Conservation (phyloP, 1,139 yeast species). For the Geotrichum citri-aurantii region DNA sequence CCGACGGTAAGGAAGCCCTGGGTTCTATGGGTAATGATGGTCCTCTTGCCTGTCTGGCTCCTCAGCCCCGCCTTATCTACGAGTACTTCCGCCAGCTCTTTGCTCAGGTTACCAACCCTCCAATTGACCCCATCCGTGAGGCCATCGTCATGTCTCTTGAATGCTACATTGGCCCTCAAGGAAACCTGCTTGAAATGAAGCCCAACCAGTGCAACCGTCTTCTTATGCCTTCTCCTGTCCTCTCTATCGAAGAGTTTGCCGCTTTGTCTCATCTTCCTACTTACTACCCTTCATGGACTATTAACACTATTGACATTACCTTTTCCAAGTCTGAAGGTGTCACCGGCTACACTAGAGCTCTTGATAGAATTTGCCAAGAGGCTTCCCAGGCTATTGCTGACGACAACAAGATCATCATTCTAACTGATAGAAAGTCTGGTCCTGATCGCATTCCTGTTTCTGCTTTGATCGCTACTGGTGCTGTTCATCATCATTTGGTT, state of each 20-base stretch:
- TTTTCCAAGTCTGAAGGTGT: conserved; percentile 77
- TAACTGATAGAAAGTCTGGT: conserved; percentile 64
- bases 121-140: conserved; percentile 97
- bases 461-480: conserved; percentile 92
- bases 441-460: conserved; percentile 70
- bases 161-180: conserved; percentile 97
- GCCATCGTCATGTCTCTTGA: conserved; percentile 94
- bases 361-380: conserved; percentile 81
- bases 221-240: conserved; percentile 73
- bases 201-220: conserved; percentile 88
- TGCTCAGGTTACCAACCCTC: conserved; percentile 98
- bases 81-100: conserved; percentile 95
- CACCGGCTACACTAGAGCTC: conserved; percentile 75
- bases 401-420: conserved; percentile 64
- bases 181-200: conserved; percentile 87
- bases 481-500: conserved; percentile 94
- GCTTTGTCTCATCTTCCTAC: conserved; percentile 67
- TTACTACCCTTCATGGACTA: conserved; percentile 83
- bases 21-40: conserved; percentile 99
- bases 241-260: conserved; percentile 63
- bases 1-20: conserved; percentile 84
- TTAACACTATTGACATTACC: conserved; percentile 80
- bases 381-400: conserved; percentile 82
- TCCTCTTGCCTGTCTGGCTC: conserved; percentile 92
- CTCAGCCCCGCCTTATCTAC: conserved; percentile 83